These are phyloP conservation scores for Arabidopsis lyrata DNA, from an alignment of 441 rosid genomes.

Conservation along the genomic window DNA sequence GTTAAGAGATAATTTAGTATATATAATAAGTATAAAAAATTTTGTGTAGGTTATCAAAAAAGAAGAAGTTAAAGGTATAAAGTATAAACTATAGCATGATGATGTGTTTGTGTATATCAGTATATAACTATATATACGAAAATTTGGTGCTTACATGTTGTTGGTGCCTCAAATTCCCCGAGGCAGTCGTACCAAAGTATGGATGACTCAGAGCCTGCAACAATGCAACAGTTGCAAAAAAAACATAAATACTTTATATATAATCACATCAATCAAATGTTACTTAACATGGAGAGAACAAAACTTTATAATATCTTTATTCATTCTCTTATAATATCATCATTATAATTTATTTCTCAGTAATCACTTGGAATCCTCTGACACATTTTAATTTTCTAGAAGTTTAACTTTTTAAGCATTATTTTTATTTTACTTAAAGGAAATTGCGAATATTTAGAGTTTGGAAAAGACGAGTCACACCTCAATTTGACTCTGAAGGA, in stretches of 20 bases:
- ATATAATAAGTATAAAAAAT: background rate
- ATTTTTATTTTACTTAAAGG: background rate
- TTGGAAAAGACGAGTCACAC: conserved; percentile 60
- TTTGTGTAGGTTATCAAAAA: background rate
- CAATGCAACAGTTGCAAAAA: conserved; percentile 44
- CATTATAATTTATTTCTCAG: conserved; percentile 4
- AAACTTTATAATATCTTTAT: conserved; percentile 36
- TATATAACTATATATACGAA: background rate
- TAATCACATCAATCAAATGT: conserved; percentile 47
- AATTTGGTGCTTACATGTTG: conserved; percentile 51
- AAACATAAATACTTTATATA: conserved; percentile 27
- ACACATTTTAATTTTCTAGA: background rate
- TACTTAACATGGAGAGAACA: conserved; percentile 43
- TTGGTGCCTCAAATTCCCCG: conserved; percentile 67
- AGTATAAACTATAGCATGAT: background rate
- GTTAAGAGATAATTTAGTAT: background rate
- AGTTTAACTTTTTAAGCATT: conserved; percentile 1
- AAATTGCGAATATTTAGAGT: conserved; percentile 35
- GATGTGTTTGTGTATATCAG: background rate
- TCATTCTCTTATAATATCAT: background rate
- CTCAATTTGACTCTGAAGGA: conserved; percentile 99
- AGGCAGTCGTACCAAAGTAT: conserved; percentile 79
- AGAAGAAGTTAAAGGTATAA: background rate
- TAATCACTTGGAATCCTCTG: conserved; percentile 14
- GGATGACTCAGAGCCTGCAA: conserved; percentile 92